A percentile compares a stretch with the other conserved stretches of the same genome.
These are phyloP conservation scores for Pseudopithomyces chartarum DNA, from an alignment of 2,329 filamentous ascomycete species.

Conservation along the genomic window DNA sequence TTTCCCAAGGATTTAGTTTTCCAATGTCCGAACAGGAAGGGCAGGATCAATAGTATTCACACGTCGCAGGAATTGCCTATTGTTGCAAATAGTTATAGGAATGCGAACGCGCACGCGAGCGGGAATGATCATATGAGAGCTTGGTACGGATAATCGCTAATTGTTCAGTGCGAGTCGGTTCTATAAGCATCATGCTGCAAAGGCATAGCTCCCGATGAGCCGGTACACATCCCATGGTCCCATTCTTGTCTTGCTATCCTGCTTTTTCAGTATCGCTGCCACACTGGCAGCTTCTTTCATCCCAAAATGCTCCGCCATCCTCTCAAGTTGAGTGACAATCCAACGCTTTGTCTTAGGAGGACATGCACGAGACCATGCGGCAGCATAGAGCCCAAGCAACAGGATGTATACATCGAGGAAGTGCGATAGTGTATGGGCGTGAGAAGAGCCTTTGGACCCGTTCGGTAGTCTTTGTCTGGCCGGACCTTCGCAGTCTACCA, in stretches of 20 bases:
- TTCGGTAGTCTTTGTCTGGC: constrained; percentile 21
- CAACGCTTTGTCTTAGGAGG: constrained; percentile 7
- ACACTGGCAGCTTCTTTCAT: constrained; percentile 18
- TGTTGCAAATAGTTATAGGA: not conserved
- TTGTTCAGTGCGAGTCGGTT: not conserved
- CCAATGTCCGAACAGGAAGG: not conserved
- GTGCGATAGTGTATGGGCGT: constrained; percentile 17
- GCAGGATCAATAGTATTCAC: not conserved
- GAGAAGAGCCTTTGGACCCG: not conserved
- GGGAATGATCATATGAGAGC: not conserved
- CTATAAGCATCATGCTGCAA: constrained; percentile 8
- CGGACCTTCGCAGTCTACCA: constrained; percentile 27
- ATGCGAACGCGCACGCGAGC: not conserved
- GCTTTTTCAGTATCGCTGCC: constrained; percentile 6
- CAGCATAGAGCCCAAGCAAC: constrained; percentile 17
- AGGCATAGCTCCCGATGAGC: constrained; percentile 20
- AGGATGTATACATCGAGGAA: constrained; percentile 20
- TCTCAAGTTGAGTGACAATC: constrained; percentile 13
- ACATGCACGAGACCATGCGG: constrained; percentile 14
- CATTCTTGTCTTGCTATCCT: constrained; percentile 1
- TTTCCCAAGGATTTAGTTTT: no score
- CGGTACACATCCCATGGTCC: constrained; percentile 20
- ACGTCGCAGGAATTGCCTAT: not conserved
- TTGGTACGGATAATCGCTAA: not conserved
- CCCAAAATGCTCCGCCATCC: constrained; percentile 18